Base-by-base conservation (phyloP, 768 basidiomycete genomes). In the Lepiota venenata region DNA sequence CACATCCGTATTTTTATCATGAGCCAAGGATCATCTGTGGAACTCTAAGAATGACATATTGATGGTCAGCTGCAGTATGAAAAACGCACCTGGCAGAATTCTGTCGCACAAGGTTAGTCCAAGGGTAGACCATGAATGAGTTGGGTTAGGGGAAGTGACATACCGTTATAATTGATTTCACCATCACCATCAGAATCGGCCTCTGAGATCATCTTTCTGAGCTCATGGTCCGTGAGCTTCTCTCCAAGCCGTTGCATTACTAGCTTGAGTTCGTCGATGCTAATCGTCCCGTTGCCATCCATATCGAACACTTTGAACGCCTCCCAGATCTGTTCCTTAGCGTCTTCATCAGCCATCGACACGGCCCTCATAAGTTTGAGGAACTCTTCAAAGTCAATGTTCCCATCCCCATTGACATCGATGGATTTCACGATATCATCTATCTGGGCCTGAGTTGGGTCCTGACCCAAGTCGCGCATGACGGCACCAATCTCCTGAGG, bases 361-460 rank as follows among this genome's bases (percentile, higher is more conserved):
- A 88, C 88, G 61, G 85, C 74, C 50, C 83, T 83, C 86, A 87
- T 87, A 83, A 88, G 85, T 44, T 81, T 84, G 57, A 88, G 74
- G 74, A 91, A 92, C 69, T 91, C 89, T 40, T 82, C 83, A 66
- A 75, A 85, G 73, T 93, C 92, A 69, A 93, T 93, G 51, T 87
- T 91, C 68, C 92, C 92, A 76, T 94, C 91, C 59, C 88, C 88
- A 62, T 94, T 91, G 88, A 55, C 52, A 52, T 63, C 61, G 48
- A 93, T 88, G 69, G 91, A 88, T 73, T 87, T 91, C 79, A 93
- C 90, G 91, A 93, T 93, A 70, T 91, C 91, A 69, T 88, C 85
- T 36, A 93, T 74, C 71, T 93, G 90, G 0, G 85, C 86, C 63
- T 93, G 88, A 16, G 91, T 92, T 1, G 92, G 91, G 73, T 91